A percentile compares a stretch with the other conserved stretches of the same genome.
Evolutionary conservation across 306 rosid species (phyloP).

Genomic region (Trifolium pratense): DNA sequence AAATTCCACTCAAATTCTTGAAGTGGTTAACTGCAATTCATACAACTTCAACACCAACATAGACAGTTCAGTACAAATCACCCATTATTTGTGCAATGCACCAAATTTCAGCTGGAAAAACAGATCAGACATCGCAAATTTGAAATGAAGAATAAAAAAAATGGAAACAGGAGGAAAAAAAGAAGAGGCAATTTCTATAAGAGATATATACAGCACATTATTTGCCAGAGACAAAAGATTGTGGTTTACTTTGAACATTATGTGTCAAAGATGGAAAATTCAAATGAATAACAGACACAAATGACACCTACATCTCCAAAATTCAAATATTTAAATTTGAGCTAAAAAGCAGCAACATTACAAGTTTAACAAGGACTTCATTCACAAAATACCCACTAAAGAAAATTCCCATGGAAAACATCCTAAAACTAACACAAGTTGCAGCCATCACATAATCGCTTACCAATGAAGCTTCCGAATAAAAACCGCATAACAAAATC

Average conservation of each 20-base stretch:
- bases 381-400: not conserved
- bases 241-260: not conserved
- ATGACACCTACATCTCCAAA: not conserved
- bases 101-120: not conserved
- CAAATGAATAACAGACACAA: not conserved
- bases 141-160: conserved; percentile 5
- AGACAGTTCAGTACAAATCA: not conserved
- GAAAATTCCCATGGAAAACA: not conserved
- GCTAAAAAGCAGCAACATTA: not conserved
- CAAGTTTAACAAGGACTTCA: not conserved
- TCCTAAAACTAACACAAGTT: not conserved
- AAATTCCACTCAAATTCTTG: conserved; percentile 56
- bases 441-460: conserved; percentile 3
- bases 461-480: not conserved
- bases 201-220: not conserved
- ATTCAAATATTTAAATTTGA: not conserved
- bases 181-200: not conserved
- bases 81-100: conserved; percentile 34
- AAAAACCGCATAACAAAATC: not conserved
- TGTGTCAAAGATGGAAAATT: not conserved
- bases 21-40: conserved; percentile 52
- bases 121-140: not conserved
- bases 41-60: too few relatives aligned
- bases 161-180: not conserved
- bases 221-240: conserved; percentile 3